Conservation (phyloP, 441 rosid genomes). For the Dalechampia spathulata region DNA sequence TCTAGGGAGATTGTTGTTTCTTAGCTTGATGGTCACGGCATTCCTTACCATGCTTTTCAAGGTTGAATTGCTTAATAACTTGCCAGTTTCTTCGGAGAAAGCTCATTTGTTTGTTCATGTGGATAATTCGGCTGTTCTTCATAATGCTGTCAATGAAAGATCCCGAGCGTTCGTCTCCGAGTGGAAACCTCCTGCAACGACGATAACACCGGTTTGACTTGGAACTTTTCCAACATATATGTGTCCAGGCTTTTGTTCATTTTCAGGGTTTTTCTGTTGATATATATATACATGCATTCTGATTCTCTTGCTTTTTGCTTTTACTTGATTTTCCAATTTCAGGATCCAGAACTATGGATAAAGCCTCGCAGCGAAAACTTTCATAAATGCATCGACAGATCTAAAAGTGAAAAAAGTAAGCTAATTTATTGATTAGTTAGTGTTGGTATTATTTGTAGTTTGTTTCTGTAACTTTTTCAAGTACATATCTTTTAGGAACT, state of each 20-base stretch:
- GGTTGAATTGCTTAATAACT: slow-evolving; percentile 10
- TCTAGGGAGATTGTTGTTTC: slow-evolving; percentile 8
- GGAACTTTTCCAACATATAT: background rate
- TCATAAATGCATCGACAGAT: slow-evolving; percentile 29
- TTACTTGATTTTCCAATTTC: background rate
- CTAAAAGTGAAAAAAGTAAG: slow-evolving; percentile 26
- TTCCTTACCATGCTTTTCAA: slow-evolving; percentile 15
- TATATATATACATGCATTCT: too few species aligned
- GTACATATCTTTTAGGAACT: background rate
- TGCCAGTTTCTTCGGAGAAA: slow-evolving; percentile 1
- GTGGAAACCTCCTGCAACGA: background rate
- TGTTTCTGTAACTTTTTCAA: background rate
- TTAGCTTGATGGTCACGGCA: slow-evolving; percentile 6
- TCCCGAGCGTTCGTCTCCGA: background rate
- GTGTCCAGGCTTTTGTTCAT: background rate
- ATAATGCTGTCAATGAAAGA: background rate
- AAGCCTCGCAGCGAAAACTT: slow-evolving; percentile 24
- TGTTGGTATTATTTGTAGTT: background rate
- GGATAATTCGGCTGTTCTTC: background rate
- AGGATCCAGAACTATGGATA: slow-evolving; percentile 40
- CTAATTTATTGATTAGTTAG: background rate
- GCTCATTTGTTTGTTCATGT: background rate
- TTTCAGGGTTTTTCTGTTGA: too few species aligned
- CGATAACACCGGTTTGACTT: background rate
- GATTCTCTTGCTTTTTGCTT: too few species aligned